Conservation (phyloP, 192 early-diverging fungal species). For the Thamnidium elegans region DNA sequence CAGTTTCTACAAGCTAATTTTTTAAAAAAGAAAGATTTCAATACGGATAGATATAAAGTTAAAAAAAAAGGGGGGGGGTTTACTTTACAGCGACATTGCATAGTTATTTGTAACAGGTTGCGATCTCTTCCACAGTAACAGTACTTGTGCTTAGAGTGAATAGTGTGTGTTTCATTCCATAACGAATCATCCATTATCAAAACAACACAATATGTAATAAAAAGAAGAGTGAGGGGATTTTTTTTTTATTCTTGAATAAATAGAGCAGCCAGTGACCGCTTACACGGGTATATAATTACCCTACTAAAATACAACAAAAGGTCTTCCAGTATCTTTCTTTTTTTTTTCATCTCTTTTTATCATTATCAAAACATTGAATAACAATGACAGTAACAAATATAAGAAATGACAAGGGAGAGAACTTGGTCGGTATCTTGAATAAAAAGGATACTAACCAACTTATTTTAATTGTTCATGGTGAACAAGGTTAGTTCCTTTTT, state of each 20-base stretch:
- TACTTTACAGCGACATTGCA: conserved; percentile 55
- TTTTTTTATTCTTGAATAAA: too few relatives aligned
- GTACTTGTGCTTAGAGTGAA: conserved; percentile 59
- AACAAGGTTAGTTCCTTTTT: conserved; percentile 13
- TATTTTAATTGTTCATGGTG: conserved; percentile 31
- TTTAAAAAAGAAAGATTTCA: background rate
- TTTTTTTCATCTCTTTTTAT: too few relatives aligned
- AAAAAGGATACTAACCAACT: conserved; percentile 13
- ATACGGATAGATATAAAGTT: background rate
- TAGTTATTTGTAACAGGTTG: conserved; percentile 47
- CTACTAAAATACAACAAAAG: too few relatives aligned
- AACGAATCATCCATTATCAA: background rate
- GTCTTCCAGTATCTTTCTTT: too few relatives aligned
- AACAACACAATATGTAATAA: too few relatives aligned
- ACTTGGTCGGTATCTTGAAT: conserved; percentile 30
- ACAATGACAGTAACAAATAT: conserved; percentile 26
- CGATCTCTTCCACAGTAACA: conserved; percentile 70
- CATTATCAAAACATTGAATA: too few relatives aligned
- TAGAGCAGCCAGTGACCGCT: too few relatives aligned
- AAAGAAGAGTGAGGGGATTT: too few relatives aligned
- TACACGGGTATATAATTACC: too few relatives aligned
- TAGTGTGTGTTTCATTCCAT: conserved; percentile 60
- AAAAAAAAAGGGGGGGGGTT: background rate
- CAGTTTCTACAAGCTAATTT: conserved; percentile 60
- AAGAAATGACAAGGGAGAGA: conserved; percentile 17